Percentiles rank a stretch among this genome's conserved stretches.
These are phyloP conservation scores for Craterostigma plantagineum DNA, from an alignment of 257 asterid genomes.

Conservation along the genomic window DNA sequence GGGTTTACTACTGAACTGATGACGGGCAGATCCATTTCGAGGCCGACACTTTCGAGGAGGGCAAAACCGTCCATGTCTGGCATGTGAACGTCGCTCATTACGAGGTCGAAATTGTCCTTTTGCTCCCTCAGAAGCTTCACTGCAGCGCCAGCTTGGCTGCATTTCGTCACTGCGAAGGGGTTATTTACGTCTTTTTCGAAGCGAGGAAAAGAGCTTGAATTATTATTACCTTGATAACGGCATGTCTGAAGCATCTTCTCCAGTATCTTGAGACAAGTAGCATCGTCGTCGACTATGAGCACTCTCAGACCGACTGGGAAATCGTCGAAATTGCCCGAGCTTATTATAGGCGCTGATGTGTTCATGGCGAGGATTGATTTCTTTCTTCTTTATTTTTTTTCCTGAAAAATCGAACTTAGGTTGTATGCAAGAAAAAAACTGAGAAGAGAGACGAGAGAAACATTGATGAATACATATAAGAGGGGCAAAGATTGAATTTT, in stretches of 20 bases:
- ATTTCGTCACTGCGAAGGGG: conserved; percentile 73
- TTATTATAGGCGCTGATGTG: no score
- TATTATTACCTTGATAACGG: conserved; percentile 18
- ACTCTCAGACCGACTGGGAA: conserved; percentile 88
- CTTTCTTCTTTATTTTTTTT: no score
- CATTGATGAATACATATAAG: no score
- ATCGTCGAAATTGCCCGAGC: conserved; percentile 16
- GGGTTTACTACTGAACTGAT: conserved; percentile 16
- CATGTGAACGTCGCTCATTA: no score
- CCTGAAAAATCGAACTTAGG: no score
- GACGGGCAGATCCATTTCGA: conserved; percentile 40
- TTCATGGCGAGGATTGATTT: no score
- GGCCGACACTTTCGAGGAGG: conserved; percentile 28
- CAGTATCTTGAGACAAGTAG: conserved; percentile 70
- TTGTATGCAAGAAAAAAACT: no score
- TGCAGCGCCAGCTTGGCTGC: conserved; percentile 66
- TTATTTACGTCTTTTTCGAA: no score
- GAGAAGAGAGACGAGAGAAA: no score
- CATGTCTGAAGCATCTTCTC: conserved; percentile 74
- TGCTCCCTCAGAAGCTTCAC: conserved; percentile 37
- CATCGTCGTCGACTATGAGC: conserved; percentile 86
- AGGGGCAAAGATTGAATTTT: no score
- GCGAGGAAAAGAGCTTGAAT: background rate
- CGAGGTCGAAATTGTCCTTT: conserved; percentile 16
- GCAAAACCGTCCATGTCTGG: conserved; percentile 31